phyloP scores from a whole-genome alignment of 139 green algal genomes.

The Trebouxia sp. region DNA sequence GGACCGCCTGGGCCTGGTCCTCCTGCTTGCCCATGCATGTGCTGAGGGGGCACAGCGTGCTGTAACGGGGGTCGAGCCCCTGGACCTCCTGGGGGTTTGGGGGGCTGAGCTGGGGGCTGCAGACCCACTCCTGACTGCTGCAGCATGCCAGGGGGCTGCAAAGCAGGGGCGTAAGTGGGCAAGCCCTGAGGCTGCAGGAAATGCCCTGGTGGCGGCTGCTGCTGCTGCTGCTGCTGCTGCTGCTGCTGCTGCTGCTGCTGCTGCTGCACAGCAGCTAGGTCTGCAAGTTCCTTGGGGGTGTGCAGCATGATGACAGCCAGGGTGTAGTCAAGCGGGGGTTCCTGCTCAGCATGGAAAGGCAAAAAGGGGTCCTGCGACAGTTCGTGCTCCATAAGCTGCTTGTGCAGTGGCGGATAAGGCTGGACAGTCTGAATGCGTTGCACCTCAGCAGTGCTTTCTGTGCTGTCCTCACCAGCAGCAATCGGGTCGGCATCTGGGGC shows the following conservation, averaged over 20 bases:
- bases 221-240: not conserved
- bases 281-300: not conserved
- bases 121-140: not conserved
- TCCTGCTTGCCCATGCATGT: not conserved
- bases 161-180: not conserved
- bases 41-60: not conserved
- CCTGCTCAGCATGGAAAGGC: not conserved
- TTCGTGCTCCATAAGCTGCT: not conserved
- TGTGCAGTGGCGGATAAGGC: not conserved
- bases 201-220: not conserved
- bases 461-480: conserved; percentile 4
- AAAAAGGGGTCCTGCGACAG: not conserved
- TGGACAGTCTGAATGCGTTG: not conserved
- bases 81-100: not conserved
- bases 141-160: not conserved
- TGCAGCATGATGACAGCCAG: not conserved
- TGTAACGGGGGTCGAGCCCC: not conserved
- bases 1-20: not conserved
- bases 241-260: not conserved
- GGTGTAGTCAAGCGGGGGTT: not conserved
- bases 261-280: not conserved
- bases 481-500: not conserved
- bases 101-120: not conserved
- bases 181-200: not conserved
- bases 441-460: not conserved